Conservation (phyloP, 164 flowering plant genomes). For the Vitis amurensis region DNA sequence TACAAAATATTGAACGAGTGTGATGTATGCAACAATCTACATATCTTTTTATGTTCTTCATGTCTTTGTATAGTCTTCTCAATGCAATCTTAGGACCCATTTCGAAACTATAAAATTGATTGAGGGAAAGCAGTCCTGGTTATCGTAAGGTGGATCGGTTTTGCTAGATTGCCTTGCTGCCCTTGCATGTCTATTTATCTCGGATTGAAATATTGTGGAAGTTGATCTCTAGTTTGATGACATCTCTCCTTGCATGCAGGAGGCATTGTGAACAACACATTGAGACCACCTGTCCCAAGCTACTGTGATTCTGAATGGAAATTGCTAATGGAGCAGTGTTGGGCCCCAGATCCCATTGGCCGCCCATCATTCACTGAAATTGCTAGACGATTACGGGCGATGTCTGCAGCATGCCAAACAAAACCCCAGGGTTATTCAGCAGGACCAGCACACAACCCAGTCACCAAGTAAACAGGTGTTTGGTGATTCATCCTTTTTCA, state of each 20-base stretch:
- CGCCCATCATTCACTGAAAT: constrained; percentile 52
- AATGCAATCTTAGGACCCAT: too few species aligned
- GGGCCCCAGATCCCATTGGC: constrained; percentile 41
- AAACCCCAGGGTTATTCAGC: background rate
- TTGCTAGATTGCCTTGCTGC: too few species aligned
- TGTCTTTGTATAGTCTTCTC: too few species aligned
- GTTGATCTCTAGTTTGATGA: background rate
- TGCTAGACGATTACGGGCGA: constrained; percentile 35
- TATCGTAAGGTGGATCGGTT: too few species aligned
- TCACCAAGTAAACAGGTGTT: too few species aligned
- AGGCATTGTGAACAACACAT: constrained; percentile 46
- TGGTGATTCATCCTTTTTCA: background rate
- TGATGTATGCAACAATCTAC: too few species aligned
- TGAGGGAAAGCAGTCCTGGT: too few species aligned
- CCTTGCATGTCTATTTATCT: too few species aligned
- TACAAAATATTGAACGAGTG: too few species aligned
- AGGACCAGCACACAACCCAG: too few species aligned
- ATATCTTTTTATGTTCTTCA: too few species aligned
- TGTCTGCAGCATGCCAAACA: constrained; percentile 35
- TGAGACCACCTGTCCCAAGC: constrained; percentile 43
- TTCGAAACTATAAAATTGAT: too few species aligned
- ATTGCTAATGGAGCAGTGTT: constrained; percentile 49
- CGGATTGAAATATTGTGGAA: background rate
- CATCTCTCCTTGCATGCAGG: constrained; percentile 22
- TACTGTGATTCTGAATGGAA: constrained; percentile 51